These are phyloP conservation scores for Aspergillus phoenicis DNA, from an alignment of 2,329 filamentous ascomycete genomes.

Conservation along the genomic window DNA sequence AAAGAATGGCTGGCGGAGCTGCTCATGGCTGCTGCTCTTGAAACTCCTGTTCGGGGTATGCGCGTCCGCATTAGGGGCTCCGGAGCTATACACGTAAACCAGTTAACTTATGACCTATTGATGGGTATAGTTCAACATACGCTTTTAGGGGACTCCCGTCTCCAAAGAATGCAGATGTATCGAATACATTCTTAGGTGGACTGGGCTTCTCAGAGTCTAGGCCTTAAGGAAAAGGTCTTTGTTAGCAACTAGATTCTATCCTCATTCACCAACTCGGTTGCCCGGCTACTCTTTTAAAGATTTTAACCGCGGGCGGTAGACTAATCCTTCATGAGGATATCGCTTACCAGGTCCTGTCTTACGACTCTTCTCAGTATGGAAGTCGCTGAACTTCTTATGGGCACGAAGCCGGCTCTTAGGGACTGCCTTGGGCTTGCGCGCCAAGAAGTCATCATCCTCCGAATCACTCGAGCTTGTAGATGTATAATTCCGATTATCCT, in stretches of 20 bases:
- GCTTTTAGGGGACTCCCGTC: slow-evolving; percentile 12
- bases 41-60: slow-evolving; percentile 23
- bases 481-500: slow-evolving; percentile 34
- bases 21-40: slow-evolving; percentile 38
- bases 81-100: slow-evolving; percentile 13
- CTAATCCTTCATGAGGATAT: slow-evolving; percentile 12
- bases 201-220: slow-evolving; percentile 31
- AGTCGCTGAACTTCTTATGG: slow-evolving; percentile 33
- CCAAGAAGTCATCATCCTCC: slow-evolving; percentile 32
- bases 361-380: slow-evolving; percentile 26
- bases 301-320: neutral
- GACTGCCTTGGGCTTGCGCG: slow-evolving; percentile 44
- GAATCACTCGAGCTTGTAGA: slow-evolving; percentile 46
- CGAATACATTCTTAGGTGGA: slow-evolving; percentile 13
- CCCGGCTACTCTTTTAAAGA: neutral
- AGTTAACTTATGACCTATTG: slow-evolving; percentile 13
- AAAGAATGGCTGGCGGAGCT: slow-evolving; percentile 44
- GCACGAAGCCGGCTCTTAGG: slow-evolving; percentile 43
- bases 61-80: neutral
- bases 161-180: slow-evolving; percentile 15
- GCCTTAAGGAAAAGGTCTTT: slow-evolving; percentile 29
- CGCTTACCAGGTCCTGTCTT: slow-evolving; percentile 37
- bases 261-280: neutral
- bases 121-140: slow-evolving; percentile 8
- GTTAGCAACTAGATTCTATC: slow-evolving; percentile 27